Base-by-base conservation (phyloP, 306 rosid genomes). In the Sindora glabra region DNA sequence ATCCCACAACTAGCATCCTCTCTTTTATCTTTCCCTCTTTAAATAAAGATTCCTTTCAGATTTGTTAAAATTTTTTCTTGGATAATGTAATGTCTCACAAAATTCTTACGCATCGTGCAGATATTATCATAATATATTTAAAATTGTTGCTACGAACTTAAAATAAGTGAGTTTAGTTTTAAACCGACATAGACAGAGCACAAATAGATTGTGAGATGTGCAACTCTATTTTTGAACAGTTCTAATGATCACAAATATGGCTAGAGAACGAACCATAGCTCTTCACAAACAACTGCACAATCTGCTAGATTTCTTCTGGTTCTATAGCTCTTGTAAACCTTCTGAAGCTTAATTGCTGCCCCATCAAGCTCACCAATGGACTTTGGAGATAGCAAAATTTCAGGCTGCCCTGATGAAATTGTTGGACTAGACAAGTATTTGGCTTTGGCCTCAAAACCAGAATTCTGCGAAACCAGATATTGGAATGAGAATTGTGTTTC, bases 261-360 rank as follows among this genome's bases (percentile, higher is more conserved):
- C 4, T 24, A 53, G 6, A 24, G 26, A 51, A 68, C 75, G 3
- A 16, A 81, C 86, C 86, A 81, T 17, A 81, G 79, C 65, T 77
- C 83, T 37, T 81, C 83, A 11, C 71, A 67, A 5, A 77, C 78
- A 10, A 81, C 80, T 8, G 83, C 86, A 44, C 80, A 70, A 37
- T 81, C 83, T 8, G 83, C 86, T 27, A 81, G 83, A 53, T 59
- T 81, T 48, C 86, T 55, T 39, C 86, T 52, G 1, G 83, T 81
- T 19, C 83, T 13, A 70, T 81, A 77, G 18, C 83, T 55, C 69
- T 63, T 77, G 68, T 81, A 81, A 42, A 70, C 58, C 42, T 81
- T 81, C 76, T 81, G 86, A 46, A 81, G 23, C 68, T 70, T 69
- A 16, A 68, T 62, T 49, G 86, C 86, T 22, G 95, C 95, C 2